Conservation (phyloP, 305 asterid species). For the Plantago coronopus region DNA sequence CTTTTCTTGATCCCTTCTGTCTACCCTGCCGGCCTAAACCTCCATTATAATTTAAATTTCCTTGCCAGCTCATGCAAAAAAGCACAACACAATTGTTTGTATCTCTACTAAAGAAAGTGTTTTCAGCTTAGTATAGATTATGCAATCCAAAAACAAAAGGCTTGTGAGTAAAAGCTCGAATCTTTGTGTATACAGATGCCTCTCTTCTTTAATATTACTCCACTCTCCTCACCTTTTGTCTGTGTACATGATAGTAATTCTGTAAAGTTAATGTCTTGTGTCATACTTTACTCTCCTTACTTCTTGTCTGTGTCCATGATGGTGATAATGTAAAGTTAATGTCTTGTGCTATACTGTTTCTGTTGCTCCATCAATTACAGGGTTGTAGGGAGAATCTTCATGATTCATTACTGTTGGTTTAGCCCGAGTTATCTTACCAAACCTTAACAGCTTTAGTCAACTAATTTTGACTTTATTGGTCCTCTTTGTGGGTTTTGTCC, state of each 20-base stretch:
- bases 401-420: conserved; percentile 35
- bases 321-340: background rate
- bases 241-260: conserved; percentile 12
- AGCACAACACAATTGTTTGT: background rate
- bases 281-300: conserved; percentile 28
- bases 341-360: conserved; percentile 38
- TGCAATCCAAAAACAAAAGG: conserved; percentile 19
- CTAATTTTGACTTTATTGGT: conserved; percentile 31
- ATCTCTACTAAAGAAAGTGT: conserved; percentile 9
- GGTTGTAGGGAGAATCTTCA: conserved; percentile 44
- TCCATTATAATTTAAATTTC: conserved; percentile 19
- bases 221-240: conserved; percentile 16
- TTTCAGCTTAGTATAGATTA: conserved; percentile 22
- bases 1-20: conserved; percentile 27
- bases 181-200: conserved; percentile 30
- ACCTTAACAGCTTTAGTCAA: conserved; percentile 2
- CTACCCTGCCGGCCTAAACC: conserved; percentile 33
- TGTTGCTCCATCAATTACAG: conserved; percentile 27
- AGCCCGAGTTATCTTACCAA: conserved; percentile 25
- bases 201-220: conserved; percentile 15
- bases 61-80: conserved; percentile 13
- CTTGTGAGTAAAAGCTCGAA: conserved; percentile 26
- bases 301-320: too few species aligned
- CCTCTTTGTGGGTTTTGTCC: conserved; percentile 11
- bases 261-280: conserved; percentile 15